These are phyloP conservation scores for Saccharomyces hybrid DNA, from an alignment of 1,139 yeast genomes.

Conservation along the genomic window DNA sequence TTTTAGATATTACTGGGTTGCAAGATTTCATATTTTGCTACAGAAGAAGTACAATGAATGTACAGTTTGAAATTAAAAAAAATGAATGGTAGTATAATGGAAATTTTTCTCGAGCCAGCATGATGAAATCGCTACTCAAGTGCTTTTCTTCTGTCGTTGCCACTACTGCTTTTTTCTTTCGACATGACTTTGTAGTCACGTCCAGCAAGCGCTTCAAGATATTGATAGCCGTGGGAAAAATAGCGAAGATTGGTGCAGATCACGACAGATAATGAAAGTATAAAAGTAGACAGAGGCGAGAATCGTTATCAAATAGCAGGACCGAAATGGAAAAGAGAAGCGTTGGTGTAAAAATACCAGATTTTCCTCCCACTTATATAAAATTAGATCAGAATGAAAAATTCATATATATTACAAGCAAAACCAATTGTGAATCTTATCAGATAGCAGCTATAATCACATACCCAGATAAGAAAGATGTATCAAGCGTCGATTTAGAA, in stretches of 20 bases:
- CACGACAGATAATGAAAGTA: not conserved
- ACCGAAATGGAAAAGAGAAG: not conserved
- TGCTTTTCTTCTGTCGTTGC: too few relatives aligned
- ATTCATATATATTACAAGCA: conserved; percentile 18
- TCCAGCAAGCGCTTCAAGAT: too few relatives aligned
- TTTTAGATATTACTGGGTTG: too few relatives aligned
- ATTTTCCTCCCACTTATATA: conserved; percentile 9
- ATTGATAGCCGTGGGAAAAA: not conserved
- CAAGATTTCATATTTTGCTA: too few relatives aligned
- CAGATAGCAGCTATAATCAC: conserved; percentile 34
- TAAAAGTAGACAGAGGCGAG: not conserved
- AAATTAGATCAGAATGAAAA: conserved; percentile 14
- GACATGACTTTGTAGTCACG: too few relatives aligned
- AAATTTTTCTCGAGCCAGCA: too few relatives aligned
- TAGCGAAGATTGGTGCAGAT: not conserved
- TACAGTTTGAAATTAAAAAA: too few relatives aligned
- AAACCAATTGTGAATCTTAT: conserved; percentile 14
- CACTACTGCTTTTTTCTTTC: too few relatives aligned
- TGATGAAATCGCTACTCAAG: too few relatives aligned
- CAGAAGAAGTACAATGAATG: too few relatives aligned
- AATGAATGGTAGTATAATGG: too few relatives aligned
- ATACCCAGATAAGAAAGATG: conserved; percentile 17
- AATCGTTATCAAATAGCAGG: not conserved
- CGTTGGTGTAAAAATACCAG: not conserved
- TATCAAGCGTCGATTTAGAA: not conserved